These are phyloP conservation scores for Barnettozyma populi DNA, from an alignment of 805 yeast species.

Conservation along the genomic window DNA sequence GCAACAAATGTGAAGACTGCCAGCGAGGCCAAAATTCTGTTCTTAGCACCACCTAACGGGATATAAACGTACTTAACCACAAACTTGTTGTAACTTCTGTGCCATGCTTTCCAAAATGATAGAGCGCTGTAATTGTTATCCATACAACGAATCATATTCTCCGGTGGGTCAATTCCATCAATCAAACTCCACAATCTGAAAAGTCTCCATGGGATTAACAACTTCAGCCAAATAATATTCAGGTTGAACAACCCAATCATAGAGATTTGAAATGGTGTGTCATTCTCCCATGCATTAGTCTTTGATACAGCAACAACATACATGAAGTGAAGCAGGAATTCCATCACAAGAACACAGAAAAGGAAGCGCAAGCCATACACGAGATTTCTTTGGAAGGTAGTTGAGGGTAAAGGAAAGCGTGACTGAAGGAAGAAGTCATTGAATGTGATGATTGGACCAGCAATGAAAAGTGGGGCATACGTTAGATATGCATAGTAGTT, in stretches of 20 bases:
- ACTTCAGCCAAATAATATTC: conserved; percentile 87
- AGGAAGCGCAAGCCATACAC: conserved; percentile 63
- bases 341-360: conserved; percentile 83
- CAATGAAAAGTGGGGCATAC: conserved; percentile 87
- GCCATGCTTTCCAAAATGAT: conserved; percentile 99
- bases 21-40: conserved; percentile 69
- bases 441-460: conserved; percentile 92
- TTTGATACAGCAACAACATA: conserved; percentile 93
- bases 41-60: conserved; percentile 81
- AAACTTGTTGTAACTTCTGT: conserved; percentile 89
- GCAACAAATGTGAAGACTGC: conserved; percentile 95
- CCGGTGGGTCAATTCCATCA: conserved; percentile 96
- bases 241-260: conserved; percentile 92
- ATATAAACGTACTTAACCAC: conserved; percentile 81
- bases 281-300: conserved; percentile 83
- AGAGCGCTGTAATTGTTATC: conserved; percentile 88
- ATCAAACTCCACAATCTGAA: conserved; percentile 88
- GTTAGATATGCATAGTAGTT: conserved; percentile 73
- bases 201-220: conserved; percentile 92
- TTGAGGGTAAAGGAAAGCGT: conserved; percentile 51
- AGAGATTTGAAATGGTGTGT: conserved; percentile 86
- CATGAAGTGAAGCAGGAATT: conserved; percentile 76
- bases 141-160: conserved; percentile 95
- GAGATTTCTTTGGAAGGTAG: conserved; percentile 44
- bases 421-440: conserved; percentile 85